Evolutionary conservation across 192 early-diverging fungal species (phyloP), one percentile per base, ranked within the genome.

Genomic region (Spinellus fusiger): DNA sequence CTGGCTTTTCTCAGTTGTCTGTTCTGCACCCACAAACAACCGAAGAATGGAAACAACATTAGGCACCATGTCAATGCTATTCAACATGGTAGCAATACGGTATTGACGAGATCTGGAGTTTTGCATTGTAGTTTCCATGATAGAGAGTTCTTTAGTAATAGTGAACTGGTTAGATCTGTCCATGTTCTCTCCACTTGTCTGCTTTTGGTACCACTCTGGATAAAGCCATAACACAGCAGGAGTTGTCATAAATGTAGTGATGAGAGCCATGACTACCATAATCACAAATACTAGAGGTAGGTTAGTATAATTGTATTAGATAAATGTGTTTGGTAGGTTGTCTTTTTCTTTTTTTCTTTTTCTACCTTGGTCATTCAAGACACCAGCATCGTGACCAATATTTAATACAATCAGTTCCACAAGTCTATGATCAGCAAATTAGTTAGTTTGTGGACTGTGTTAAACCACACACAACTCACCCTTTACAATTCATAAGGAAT

Each of bases 321-420:
- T 15, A 56, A 37, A 56, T 26, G 31, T 40, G 25, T 5, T 44
- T 18, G 6, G 35, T 37, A 37, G 35, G 13, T 13, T 37, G 35
- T 37, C 13, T 6, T 37, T 37, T 6, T 37, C 13, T 9, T 37
- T 37, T 9, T 37, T 44, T 2, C 18, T 12, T n/a, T 50, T 35
- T 66, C 35, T 64, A 73, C 65, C 51, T 54, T 67, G 65, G 56
- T 83, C 82, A 46, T 88, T 86, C 51, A 98, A 87, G 22, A 96
- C 90, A 7, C 84, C 83, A 1, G 93, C 90, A 34, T 90, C 75
- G 59, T 88, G 77, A 10, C 95, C 94, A 58, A 98, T 85, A 73
- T 98, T 98, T 7, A 98, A 81, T 29, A 98, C 93, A 58, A 96
- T 96, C 6, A 98, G 77, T 70, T 98, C 95, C 20, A 98, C 92